These are phyloP conservation scores for Tritrichomonas musculus DNA, from an alignment of 208 protist species.

Conservation along the genomic window DNA sequence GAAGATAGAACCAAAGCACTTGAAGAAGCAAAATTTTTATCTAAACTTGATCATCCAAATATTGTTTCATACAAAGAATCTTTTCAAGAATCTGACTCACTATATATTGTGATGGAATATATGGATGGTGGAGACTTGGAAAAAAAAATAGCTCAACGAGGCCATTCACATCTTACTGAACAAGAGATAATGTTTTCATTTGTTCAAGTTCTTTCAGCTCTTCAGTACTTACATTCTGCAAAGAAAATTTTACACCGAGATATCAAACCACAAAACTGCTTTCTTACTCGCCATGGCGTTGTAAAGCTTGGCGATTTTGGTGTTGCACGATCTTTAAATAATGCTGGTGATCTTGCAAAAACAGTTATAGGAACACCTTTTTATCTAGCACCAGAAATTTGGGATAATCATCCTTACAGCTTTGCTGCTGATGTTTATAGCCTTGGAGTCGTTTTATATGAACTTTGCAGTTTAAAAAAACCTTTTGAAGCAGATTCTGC, in stretches of 20 bases:
- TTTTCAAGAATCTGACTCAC: background rate
- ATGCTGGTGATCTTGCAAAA: background rate
- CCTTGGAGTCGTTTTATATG: slow-evolving; percentile 55
- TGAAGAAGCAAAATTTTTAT: slow-evolving; percentile 13
- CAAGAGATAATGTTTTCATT: slow-evolving; percentile 36
- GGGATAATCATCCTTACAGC: slow-evolving; percentile 36
- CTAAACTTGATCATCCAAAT: slow-evolving; percentile 28
- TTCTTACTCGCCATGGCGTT: background rate
- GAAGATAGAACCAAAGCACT: background rate
- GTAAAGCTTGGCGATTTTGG: slow-evolving; percentile 45
- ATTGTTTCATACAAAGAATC: slow-evolving; percentile 37
- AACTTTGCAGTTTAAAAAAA: slow-evolving; percentile 45
- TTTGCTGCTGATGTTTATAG: slow-evolving; percentile 55
- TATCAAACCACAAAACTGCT: slow-evolving; percentile 45
- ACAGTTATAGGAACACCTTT: slow-evolving; percentile 35
- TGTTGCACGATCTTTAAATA: background rate
- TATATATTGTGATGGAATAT: slow-evolving; percentile 45
- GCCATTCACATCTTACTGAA: background rate
- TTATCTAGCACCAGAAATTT: slow-evolving; percentile 35
- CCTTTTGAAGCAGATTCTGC: slow-evolving; percentile 41
- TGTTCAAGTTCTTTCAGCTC: slow-evolving; percentile 39
- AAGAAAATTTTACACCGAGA: slow-evolving; percentile 48
- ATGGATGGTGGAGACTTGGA: slow-evolving; percentile 11
- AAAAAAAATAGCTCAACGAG: background rate
- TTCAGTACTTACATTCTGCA: slow-evolving; percentile 32